Evolutionary conservation across 2,329 filamentous ascomycete species (phyloP), one percentile per base, ranked within the genome.

Genomic region (Hymenoscyphus linearis): DNA sequence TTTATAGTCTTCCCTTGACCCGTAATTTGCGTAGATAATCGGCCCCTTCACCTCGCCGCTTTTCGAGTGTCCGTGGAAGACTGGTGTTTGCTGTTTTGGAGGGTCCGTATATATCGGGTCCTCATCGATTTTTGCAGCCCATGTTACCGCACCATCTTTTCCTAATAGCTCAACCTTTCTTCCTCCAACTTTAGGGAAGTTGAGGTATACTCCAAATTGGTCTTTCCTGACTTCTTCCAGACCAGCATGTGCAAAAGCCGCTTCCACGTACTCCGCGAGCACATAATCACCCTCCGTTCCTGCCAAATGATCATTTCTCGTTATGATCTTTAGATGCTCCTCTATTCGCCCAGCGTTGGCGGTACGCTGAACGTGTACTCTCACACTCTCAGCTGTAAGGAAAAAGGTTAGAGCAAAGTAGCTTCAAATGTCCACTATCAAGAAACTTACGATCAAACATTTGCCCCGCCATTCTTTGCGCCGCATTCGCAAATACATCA

Each of bases 271-370:
- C 77, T 91, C 84, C 7, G 91, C 93, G 59, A 96, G 81, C 53
- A 88, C 90, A 69, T 88, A 92, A 76, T 96, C 93, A 55, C 95
- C 95, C 76, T 96, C 88, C 2, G 92, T 96, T n/a, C 95, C 95
- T 2, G 91, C 95, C 64, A 98, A 82, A 74, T 98, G 95, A 64
- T 95, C 90, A 72, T 90, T 96, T 60, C 83, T 84, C 4, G 91
- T 93, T 65, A 93, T 85, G 71, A 93, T 89, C 69, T 84, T 79
- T 62, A 96, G 77, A 61, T 90, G 89, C 47, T 90, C 86, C 65
- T 85, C 83, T 73, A 95, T 88, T 57, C 82, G 80, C 62, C 81
- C 80, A 59, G 84, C 79, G 70, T 96, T 88, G 66, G 96, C 84
- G 68, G 85, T 85, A 55, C 81, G 80, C 73, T 95, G 86, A 27